These are phyloP conservation scores for Xylaria sp. DNA, from an alignment of 2,329 filamentous ascomycete species.

Conservation along the genomic window DNA sequence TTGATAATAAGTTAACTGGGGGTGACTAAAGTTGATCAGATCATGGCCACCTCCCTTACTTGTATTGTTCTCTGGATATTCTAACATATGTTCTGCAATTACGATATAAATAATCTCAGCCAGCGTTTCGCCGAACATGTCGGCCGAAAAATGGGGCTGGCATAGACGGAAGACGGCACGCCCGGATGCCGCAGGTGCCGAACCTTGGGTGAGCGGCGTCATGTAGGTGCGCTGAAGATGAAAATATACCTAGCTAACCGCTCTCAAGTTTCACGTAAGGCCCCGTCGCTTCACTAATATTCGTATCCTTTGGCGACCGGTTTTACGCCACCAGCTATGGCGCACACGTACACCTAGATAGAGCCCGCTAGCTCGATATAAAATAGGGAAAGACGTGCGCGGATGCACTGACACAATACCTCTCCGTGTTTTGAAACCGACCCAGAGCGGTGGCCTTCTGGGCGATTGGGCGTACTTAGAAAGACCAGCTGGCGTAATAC, in stretches of 20 bases:
- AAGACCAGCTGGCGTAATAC: not conserved
- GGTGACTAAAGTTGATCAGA: too few relatives aligned
- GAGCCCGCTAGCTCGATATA: not conserved
- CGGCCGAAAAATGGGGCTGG: not conserved
- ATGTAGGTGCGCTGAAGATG: too few relatives aligned
- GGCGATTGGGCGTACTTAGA: not conserved
- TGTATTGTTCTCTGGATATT: too few relatives aligned
- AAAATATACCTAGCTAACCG: conserved; percentile 7
- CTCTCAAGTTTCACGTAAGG: conserved; percentile 4
- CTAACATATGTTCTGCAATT: too few relatives aligned
- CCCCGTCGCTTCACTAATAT: not conserved
- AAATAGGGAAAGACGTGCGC: not conserved
- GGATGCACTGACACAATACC: not conserved
- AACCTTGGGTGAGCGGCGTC: not conserved
- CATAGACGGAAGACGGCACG: conserved; percentile 7
- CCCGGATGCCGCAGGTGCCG: conserved; percentile 19
- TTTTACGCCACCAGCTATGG: not conserved
- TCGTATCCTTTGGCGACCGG: not conserved
- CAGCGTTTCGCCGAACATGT: not conserved
- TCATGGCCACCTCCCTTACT: too few relatives aligned
- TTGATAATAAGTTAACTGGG: too few relatives aligned
- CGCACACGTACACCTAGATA: not conserved
- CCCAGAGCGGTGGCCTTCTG: not conserved
- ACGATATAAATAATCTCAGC: too few relatives aligned
- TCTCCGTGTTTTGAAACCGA: conserved; percentile 25